A percentile compares a stretch with the other conserved stretches of the same genome.
Evolutionary conservation across 257 asterid genomes (phyloP).

Genomic region (Nemophila menziesii): DNA sequence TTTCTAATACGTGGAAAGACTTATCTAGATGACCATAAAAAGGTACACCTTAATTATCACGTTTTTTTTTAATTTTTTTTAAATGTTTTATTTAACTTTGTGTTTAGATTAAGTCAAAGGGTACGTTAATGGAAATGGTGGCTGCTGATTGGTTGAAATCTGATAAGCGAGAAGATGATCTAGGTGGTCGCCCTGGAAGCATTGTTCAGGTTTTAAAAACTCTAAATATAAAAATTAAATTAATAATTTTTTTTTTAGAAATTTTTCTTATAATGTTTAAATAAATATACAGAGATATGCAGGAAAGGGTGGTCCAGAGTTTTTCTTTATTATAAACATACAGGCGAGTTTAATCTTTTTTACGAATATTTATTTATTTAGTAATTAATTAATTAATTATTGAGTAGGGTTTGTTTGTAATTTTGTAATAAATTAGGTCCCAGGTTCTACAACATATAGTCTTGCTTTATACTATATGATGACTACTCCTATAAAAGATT

Average conservation of each 20-base stretch:
- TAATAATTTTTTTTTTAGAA: conserved; percentile 4
- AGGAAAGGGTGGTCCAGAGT: conserved; percentile 85
- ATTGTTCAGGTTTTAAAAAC: conserved; percentile 82
- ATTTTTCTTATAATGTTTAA: conserved; percentile 12
- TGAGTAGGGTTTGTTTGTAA: too few relatives aligned
- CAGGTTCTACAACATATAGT: conserved; percentile 82
- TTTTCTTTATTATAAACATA: conserved; percentile 84
- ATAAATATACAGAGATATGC: conserved; percentile 51
- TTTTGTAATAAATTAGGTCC: conserved; percentile 36
- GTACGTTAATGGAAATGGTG: conserved; percentile 93
- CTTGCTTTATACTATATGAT: conserved; percentile 90
- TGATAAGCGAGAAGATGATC: conserved; percentile 96
- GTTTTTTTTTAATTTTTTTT: background rate
- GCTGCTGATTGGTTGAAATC: conserved; percentile 98
- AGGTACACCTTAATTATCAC: conserved; percentile 45
- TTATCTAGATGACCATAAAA: conserved; percentile 75
- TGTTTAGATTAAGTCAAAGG: conserved; percentile 67
- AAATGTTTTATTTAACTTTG: conserved; percentile 1
- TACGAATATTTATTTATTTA: conserved; percentile 6
- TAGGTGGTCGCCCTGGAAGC: conserved; percentile 83
- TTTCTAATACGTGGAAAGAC: conserved; percentile 91
- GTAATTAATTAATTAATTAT: background rate
- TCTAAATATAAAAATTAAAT: conserved; percentile 4
- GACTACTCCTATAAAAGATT: conserved; percentile 71
- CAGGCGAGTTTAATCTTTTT: conserved; percentile 39